These are phyloP conservation scores for Verruconis gallopava DNA, from an alignment of 2,329 filamentous ascomycete genomes.

Conservation along the genomic window DNA sequence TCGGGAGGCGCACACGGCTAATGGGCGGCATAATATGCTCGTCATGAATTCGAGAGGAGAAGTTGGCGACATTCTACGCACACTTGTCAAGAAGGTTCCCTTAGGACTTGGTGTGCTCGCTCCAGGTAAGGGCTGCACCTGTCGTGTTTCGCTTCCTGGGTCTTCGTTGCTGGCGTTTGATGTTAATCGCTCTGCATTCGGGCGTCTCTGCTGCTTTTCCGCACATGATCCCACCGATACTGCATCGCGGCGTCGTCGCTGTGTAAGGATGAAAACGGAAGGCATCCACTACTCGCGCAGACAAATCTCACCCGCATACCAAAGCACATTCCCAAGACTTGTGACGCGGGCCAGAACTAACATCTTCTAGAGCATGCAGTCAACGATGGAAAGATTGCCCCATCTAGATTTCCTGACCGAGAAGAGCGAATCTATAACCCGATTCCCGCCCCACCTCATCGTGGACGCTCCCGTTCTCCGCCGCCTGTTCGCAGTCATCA, in stretches of 20 bases:
- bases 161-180: background rate
- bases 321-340: too few species aligned
- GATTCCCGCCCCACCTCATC: background rate
- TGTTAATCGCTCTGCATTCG: too few species aligned
- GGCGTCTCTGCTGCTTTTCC: too few species aligned
- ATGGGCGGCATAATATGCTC: conserved; percentile 9
- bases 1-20: conserved; percentile 2
- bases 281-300: too few species aligned
- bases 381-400: conserved; percentile 7
- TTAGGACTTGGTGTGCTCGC: conserved; percentile 6
- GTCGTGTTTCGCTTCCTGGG: background rate
- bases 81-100: conserved; percentile 9
- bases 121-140: conserved; percentile 4
- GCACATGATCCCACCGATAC: too few species aligned
- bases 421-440: conserved; percentile 5
- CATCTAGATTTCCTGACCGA: conserved; percentile 5
- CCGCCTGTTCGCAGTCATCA: conserved; percentile 4
- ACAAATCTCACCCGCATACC: too few species aligned
- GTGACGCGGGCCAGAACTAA: too few species aligned
- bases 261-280: too few species aligned
- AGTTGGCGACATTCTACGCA: conserved; percentile 9
- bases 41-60: conserved; percentile 10
- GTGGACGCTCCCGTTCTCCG: conserved; percentile 3
- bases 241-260: too few species aligned
- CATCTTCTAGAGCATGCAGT: conserved; percentile 1